Conservation (phyloP, 805 yeast genomes). For the Lipomyces mesembrius region DNA sequence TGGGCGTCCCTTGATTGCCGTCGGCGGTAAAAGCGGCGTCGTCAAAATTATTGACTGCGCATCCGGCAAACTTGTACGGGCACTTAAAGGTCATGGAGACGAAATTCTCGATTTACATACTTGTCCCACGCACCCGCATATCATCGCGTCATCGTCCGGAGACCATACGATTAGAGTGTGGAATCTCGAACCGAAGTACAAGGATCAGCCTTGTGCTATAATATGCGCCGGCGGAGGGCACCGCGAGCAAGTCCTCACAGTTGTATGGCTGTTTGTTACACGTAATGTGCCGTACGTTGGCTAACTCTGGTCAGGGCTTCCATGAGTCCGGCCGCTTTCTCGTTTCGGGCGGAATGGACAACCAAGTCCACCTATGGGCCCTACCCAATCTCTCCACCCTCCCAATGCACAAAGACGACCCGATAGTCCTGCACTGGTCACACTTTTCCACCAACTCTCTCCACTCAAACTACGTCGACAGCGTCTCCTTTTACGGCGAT, state of each 20-base stretch:
- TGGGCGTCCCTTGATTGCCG: slow-evolving; percentile 32
- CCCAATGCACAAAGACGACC: slow-evolving; percentile 19
- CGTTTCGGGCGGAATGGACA: slow-evolving; percentile 36
- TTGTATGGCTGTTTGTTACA: slow-evolving; percentile 4
- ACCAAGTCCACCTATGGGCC: slow-evolving; percentile 31
- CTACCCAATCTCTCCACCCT: slow-evolving; percentile 27
- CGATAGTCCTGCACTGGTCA: slow-evolving; percentile 32
- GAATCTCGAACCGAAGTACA: slow-evolving; percentile 46
- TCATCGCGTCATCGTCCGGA: slow-evolving; percentile 81
- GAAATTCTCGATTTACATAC: slow-evolving; percentile 33
- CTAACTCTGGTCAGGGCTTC: slow-evolving; percentile 6
- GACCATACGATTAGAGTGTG: slow-evolving; percentile 80
- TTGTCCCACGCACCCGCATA: slow-evolving; percentile 20
- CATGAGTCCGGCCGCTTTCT: slow-evolving; percentile 35
- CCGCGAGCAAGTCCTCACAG: slow-evolving; percentile 33
- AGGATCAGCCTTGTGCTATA: slow-evolving; percentile 29
- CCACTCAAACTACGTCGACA: slow-evolving; percentile 34
- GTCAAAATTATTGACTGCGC: slow-evolving; percentile 31
- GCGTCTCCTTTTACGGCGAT: slow-evolving; percentile 33
- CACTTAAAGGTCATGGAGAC: slow-evolving; percentile 33
- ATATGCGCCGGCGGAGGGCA: slow-evolving; percentile 37
- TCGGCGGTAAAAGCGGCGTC: slow-evolving; percentile 33
- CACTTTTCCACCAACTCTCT: slow-evolving; percentile 26
- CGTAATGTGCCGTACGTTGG: not conserved
- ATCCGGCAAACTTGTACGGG: slow-evolving; percentile 27